These are phyloP conservation scores for Lachnellula arida DNA, from an alignment of 2,329 filamentous ascomycete species.

Conservation along the genomic window DNA sequence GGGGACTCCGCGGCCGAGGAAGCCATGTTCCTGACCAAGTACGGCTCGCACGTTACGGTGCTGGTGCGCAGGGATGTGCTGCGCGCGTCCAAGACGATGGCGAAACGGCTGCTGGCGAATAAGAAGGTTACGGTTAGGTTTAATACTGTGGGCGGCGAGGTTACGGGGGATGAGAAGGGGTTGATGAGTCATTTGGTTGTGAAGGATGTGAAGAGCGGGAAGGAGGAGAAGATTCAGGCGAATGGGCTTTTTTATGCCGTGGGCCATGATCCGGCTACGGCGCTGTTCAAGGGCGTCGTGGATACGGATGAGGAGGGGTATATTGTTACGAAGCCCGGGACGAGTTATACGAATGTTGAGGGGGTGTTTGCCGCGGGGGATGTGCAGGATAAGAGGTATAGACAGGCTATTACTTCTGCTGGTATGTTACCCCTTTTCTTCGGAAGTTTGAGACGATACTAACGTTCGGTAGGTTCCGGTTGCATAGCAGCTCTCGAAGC, in stretches of 20 bases:
- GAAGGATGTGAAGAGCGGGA: conserved; percentile 70
- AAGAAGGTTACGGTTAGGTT: conserved; percentile 89
- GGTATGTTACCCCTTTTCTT: conserved; percentile 51
- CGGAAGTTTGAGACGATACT: conserved; percentile 12
- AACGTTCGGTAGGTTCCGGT: conserved; percentile 62
- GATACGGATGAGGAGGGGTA: conserved; percentile 88
- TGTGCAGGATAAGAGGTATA: conserved; percentile 97
- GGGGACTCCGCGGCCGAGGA: conserved; percentile 97
- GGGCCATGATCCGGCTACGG: conserved; percentile 89
- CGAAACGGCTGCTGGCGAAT: conserved; percentile 72
- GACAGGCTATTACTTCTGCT: conserved; percentile 96
- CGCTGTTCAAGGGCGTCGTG: conserved; percentile 85
- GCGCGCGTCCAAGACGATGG: conserved; percentile 88
- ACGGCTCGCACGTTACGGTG: conserved; percentile 90
- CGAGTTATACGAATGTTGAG: conserved; percentile 78
- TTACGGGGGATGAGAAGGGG: conserved; percentile 78
- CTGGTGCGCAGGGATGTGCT: conserved; percentile 84
- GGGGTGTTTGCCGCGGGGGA: conserved; percentile 97
- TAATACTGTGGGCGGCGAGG: conserved; percentile 76
- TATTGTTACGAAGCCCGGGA: conserved; percentile 82
- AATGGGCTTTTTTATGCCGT: conserved; percentile 97
- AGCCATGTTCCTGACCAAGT: conserved; percentile 96
- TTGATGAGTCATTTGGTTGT: conserved; percentile 86
- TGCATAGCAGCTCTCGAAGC: conserved; percentile 95
- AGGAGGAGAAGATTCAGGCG: conserved; percentile 78